These are phyloP conservation scores for Ustilago crameri DNA, from an alignment of 1,284 basidiomycete genomes.

Conservation along the genomic window DNA sequence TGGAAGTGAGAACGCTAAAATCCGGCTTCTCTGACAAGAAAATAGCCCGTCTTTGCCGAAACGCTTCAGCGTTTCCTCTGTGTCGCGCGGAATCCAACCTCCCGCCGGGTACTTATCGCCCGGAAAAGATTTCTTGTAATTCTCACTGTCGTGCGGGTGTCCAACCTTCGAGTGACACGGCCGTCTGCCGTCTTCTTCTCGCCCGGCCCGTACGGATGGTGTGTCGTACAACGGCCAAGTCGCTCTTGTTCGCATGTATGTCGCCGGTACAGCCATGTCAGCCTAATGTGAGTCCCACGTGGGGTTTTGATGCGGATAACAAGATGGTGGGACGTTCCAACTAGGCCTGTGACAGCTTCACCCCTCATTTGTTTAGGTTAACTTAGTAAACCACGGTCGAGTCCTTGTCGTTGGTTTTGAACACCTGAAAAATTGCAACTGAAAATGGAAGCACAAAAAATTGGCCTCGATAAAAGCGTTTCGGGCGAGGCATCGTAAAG, in stretches of 20 bases:
- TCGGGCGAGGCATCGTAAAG: neutral
- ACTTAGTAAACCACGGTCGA: too few relatives aligned
- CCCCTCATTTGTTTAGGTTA: too few relatives aligned
- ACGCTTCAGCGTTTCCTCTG: neutral
- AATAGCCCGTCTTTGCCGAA: constrained; percentile 32
- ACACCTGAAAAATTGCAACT: too few relatives aligned
- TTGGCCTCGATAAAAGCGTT: constrained; percentile 8
- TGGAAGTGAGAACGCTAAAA: neutral
- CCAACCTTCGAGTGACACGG: neutral
- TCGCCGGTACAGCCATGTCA: neutral
- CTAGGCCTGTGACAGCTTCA: too few relatives aligned
- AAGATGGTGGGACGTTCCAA: neutral
- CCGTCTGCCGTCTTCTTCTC: neutral
- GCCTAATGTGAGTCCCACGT: neutral
- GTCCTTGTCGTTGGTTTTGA: too few relatives aligned
- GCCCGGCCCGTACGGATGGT: neutral
- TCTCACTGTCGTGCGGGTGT: constrained; percentile 18
- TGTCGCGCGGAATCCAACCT: constrained; percentile 16
- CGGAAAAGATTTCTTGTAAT: neutral
- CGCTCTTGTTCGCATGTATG: too few relatives aligned
- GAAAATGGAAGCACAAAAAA: constrained; percentile 10
- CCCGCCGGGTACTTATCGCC: constrained; percentile 4
- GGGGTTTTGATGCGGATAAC: neutral
- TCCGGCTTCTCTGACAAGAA: neutral
- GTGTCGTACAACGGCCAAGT: neutral